These are phyloP conservation scores for Phytopythium vexans DNA, from an alignment of 352 stramenopile genomes.

Conservation along the genomic window DNA sequence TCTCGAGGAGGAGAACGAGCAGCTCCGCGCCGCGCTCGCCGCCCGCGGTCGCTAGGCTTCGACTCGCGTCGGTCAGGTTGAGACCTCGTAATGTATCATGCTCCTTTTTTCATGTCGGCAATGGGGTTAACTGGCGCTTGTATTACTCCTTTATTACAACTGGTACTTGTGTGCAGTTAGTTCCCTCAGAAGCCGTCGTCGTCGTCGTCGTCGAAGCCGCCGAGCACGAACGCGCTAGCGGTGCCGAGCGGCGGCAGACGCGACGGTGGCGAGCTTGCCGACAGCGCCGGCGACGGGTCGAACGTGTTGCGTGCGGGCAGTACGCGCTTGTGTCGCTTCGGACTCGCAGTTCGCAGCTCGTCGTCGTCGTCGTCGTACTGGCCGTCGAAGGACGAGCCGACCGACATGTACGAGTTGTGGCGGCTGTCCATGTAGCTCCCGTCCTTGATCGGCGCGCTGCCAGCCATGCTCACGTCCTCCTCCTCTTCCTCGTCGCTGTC, in stretches of 20 bases:
- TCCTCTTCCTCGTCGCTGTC: constrained; percentile 33
- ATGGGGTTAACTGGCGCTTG: too few relatives aligned
- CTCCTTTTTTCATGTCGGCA: too few relatives aligned
- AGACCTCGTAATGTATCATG: too few relatives aligned
- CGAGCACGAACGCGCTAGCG: constrained; percentile 52
- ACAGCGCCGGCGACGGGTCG: constrained; percentile 61
- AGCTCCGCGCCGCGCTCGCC: constrained; percentile 35
- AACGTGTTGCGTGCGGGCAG: constrained; percentile 49
- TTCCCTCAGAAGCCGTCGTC: constrained; percentile 50
- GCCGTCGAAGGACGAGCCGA: constrained; percentile 47
- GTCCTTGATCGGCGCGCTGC: constrained; percentile 42
- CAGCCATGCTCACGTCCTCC: constrained; percentile 61
- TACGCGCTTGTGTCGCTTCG: constrained; percentile 16
- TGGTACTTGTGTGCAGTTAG: constrained; percentile 4
- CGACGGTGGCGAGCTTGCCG: constrained; percentile 63
- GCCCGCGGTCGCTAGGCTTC: constrained; percentile 1
- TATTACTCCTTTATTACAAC: background rate
- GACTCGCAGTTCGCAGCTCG: constrained; percentile 9
- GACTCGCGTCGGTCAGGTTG: background rate
- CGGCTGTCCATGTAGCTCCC: constrained; percentile 54
- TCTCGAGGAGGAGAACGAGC: constrained; percentile 85
- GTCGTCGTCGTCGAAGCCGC: constrained; percentile 58
- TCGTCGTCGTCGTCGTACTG: constrained; percentile 45
- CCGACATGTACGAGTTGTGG: constrained; percentile 51
- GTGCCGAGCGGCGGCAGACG: constrained; percentile 51